A percentile compares a stretch with the other conserved stretches of the same genome.
Conservation (phyloP, 2,329 filamentous ascomycete species). For the Aureobasidium mangrovei region DNA sequence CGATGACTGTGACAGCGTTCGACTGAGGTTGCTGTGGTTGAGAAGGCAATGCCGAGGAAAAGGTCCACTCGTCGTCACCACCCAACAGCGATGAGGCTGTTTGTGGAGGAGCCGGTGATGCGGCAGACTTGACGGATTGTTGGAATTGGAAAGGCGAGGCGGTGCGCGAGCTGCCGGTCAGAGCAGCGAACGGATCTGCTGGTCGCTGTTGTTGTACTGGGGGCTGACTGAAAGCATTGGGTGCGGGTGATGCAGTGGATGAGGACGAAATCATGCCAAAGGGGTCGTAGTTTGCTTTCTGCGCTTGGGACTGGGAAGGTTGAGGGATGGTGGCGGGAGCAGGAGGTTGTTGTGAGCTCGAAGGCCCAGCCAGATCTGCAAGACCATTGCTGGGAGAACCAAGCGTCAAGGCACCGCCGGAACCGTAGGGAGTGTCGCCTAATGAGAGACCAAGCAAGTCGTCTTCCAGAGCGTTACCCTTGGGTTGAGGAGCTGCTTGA, state of each 20-base stretch:
- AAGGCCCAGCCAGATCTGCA: slow-evolving; percentile 11
- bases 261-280: slow-evolving; percentile 45
- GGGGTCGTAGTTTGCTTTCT: slow-evolving; percentile 47
- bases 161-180: slow-evolving; percentile 31
- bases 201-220: slow-evolving; percentile 30
- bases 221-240: slow-evolving; percentile 29
- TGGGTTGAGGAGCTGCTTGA: slow-evolving; percentile 34
- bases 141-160: slow-evolving; percentile 31
- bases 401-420: slow-evolving; percentile 73
- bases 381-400: slow-evolving; percentile 39
- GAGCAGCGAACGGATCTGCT: slow-evolving; percentile 53
- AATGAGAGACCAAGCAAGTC: slow-evolving; percentile 86
- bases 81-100: slow-evolving; percentile 19
- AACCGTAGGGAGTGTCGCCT: slow-evolving; percentile 58
- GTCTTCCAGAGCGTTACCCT: slow-evolving; percentile 67
- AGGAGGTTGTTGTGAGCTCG: slow-evolving; percentile 24
- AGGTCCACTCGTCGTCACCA: slow-evolving; percentile 84
- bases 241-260: slow-evolving; percentile 41
- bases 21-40: slow-evolving; percentile 34
- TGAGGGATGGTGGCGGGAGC: slow-evolving; percentile 17
- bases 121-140: slow-evolving; percentile 10
- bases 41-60: slow-evolving; percentile 71
- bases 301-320: slow-evolving; percentile 25
- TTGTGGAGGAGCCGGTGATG: slow-evolving; percentile 14
- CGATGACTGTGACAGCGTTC: slow-evolving; percentile 59